Evolutionary conservation across 176 grass and related monocot species (phyloP).

Genomic region (Ampelocalamus luodianensis): DNA sequence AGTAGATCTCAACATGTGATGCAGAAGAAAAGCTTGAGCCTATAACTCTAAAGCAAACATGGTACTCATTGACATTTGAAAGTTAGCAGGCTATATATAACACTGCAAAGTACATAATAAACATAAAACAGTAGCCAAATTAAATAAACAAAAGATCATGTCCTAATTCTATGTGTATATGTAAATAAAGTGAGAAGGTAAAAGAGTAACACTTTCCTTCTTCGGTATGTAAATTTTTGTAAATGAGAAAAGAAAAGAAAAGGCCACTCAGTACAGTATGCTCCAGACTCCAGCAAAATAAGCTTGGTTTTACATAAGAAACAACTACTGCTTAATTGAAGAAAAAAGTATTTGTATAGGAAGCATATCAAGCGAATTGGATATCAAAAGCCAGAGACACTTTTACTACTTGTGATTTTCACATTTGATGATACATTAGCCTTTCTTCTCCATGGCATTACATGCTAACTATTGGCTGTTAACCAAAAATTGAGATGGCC

Average conservation of each 20-base stretch:
- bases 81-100: slow-evolving; percentile 13
- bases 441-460: slow-evolving; percentile 1
- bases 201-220: neutral
- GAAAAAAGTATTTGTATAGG: neutral
- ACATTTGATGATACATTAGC: neutral
- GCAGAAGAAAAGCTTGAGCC: slow-evolving; percentile 6
- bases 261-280: neutral
- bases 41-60: slow-evolving; percentile 5
- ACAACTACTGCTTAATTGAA: neutral
- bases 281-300: neutral
- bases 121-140: neutral
- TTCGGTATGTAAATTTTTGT: slow-evolving; percentile 11
- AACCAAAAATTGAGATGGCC: neutral
- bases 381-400: neutral
- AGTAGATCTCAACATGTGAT: slow-evolving; percentile 37
- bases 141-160: neutral
- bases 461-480: neutral
- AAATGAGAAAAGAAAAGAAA: slow-evolving; percentile 16
- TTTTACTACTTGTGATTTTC: neutral
- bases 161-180: slow-evolving; percentile 5
- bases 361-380: neutral
- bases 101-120: neutral
- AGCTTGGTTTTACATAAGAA: neutral
- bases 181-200: neutral
- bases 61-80: neutral